Evolutionary conservation across 495 filamentous ascomycete species (phyloP).

Genomic region (Tuber microsphaerosporum): DNA sequence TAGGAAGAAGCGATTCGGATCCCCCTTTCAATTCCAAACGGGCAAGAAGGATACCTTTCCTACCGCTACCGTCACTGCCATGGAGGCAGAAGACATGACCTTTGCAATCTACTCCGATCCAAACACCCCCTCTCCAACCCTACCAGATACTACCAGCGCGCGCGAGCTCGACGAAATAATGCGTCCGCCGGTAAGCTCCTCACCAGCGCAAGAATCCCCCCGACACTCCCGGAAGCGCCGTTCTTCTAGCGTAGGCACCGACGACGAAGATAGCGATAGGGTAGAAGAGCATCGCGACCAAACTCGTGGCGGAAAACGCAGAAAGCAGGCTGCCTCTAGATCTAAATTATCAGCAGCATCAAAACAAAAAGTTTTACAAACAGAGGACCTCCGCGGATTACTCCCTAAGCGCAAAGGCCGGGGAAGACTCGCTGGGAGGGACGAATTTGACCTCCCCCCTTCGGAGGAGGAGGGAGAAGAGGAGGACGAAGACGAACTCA

Average conservation of each 20-base stretch:
- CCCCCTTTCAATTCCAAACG: background rate
- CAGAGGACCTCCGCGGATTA: slow-evolving; percentile 19
- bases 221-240: slow-evolving; percentile 31
- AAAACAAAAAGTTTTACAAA: slow-evolving; percentile 44
- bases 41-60: slow-evolving; percentile 1
- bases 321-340: background rate
- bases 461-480: slow-evolving; percentile 21
- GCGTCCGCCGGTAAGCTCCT: slow-evolving; percentile 23
- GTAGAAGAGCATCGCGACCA: slow-evolving; percentile 43
- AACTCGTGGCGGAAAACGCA: slow-evolving; percentile 19
- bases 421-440: slow-evolving; percentile 8
- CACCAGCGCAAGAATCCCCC: slow-evolving; percentile 8
- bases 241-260: slow-evolving; percentile 28
- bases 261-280: slow-evolving; percentile 41
- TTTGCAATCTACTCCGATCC: slow-evolving; percentile 36
- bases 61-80: slow-evolving; percentile 7
- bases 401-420: slow-evolving; percentile 29
- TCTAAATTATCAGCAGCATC: background rate
- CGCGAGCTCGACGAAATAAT: slow-evolving; percentile 27
- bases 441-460: slow-evolving; percentile 30
- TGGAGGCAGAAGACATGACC: slow-evolving; percentile 11
- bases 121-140: slow-evolving; percentile 19
- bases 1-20: background rate
- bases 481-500: slow-evolving; percentile 12
- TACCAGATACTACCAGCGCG: background rate